Evolutionary conservation across 2,329 filamentous ascomycete genomes (phyloP).

Genomic region (Epichloe scottii): DNA sequence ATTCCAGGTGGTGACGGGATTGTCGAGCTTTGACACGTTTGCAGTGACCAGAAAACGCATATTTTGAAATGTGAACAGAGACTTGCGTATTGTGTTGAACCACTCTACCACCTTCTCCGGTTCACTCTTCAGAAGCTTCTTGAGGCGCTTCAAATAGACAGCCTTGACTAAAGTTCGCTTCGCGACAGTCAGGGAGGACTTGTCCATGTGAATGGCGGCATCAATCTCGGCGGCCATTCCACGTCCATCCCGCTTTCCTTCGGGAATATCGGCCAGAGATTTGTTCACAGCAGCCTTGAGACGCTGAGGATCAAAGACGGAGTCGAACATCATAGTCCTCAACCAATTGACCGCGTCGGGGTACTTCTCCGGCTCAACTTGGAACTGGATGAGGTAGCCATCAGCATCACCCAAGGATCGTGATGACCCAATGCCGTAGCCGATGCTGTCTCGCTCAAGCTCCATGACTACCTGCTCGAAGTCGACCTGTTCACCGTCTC

Average conservation of each 20-base stretch:
- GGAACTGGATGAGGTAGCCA: constrained; percentile 68
- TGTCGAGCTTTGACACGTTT: constrained; percentile 58
- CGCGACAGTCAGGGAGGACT: constrained; percentile 63
- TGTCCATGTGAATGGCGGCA: constrained; percentile 68
- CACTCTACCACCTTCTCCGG: constrained; percentile 63
- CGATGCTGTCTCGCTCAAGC: constrained; percentile 82
- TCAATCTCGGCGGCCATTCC: constrained; percentile 53
- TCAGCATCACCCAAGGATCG: constrained; percentile 64
- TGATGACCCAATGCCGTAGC: constrained; percentile 61
- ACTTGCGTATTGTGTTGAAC: constrained; percentile 63
- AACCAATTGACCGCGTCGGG: constrained; percentile 71
- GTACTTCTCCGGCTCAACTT: constrained; percentile 84
- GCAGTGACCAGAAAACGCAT: constrained; percentile 76
- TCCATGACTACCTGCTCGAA: constrained; percentile 91
- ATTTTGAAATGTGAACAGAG: constrained; percentile 74
- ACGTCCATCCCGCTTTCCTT: constrained; percentile 76
- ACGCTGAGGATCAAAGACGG: constrained; percentile 65
- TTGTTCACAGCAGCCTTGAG: constrained; percentile 59
- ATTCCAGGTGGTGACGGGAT: constrained; percentile 73
- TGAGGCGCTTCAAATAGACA: constrained; percentile 74
- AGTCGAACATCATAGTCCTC: constrained; percentile 74
- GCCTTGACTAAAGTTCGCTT: constrained; percentile 76
- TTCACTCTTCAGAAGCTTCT: constrained; percentile 65
- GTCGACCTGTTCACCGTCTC: constrained; percentile 61
- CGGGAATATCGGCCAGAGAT: constrained; percentile 81